These are phyloP conservation scores for Cystobasidium pallidum DNA, from an alignment of 1,284 basidiomycete species.

Conservation along the genomic window DNA sequence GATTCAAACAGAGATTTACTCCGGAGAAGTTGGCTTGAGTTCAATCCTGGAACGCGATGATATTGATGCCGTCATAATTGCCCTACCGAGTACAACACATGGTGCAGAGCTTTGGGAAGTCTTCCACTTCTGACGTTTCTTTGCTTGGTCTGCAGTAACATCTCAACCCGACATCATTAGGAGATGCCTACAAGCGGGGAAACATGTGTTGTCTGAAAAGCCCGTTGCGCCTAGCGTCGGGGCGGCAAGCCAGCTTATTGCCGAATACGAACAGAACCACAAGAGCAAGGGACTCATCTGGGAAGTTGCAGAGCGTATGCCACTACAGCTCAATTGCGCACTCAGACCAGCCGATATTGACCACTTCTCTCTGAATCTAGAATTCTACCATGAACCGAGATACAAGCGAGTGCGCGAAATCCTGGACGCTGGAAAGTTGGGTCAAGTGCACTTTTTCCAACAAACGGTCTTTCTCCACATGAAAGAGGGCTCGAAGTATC, in stretches of 20 bases:
- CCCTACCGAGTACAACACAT: conserved; percentile 71
- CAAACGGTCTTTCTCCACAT: conserved; percentile 9
- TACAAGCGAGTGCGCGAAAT: conserved; percentile 25
- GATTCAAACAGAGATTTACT: not conserved
- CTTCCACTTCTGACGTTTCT: not conserved
- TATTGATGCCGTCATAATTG: conserved; percentile 72
- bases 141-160: not conserved
- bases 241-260: conserved; percentile 67
- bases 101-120: too few species aligned
- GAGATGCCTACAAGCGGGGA: conserved; percentile 65
- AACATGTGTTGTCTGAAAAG: conserved; percentile 84
- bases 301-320: conserved; percentile 74
- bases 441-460: conserved; percentile 8
- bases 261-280: conserved; percentile 67
- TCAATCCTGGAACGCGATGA: conserved; percentile 68
- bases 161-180: conserved; percentile 69
- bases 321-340: too few species aligned
- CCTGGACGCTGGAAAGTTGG: conserved; percentile 13
- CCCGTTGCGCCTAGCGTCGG: conserved; percentile 75
- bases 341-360: too few species aligned
- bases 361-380: too few species aligned
- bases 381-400: conserved; percentile 38
- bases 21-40: conserved; percentile 60
- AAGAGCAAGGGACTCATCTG: conserved; percentile 73
- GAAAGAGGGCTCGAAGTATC: conserved; percentile 15